A percentile compares a stretch with the other conserved stretches of the same genome.
phyloP scores from a whole-genome alignment of 2,329 filamentous ascomycete species.

The Hypoxylon sp. region DNA sequence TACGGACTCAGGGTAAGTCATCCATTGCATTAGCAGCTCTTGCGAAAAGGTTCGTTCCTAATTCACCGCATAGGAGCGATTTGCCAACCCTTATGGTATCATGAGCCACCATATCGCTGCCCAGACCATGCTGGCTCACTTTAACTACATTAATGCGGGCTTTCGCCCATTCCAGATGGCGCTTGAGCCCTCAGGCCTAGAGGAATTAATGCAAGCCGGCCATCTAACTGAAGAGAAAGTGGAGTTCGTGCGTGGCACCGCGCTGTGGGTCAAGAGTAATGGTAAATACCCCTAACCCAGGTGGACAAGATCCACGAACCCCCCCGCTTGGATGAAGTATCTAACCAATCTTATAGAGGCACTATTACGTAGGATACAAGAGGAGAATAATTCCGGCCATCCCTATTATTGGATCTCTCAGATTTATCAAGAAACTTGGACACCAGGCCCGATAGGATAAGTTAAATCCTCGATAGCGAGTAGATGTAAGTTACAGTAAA shows the following conservation, averaged over 20 bases:
- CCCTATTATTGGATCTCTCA: conserved; percentile 21
- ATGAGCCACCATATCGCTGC: not conserved
- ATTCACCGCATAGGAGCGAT: conserved; percentile 3
- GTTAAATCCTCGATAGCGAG: not conserved
- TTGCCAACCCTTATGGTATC: conserved; percentile 5
- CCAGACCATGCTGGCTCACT: conserved; percentile 5
- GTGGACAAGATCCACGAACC: not conserved
- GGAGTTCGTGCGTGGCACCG: conserved; percentile 1
- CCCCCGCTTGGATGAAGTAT: not conserved
- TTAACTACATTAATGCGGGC: conserved; percentile 1
- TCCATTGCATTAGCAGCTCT: not conserved
- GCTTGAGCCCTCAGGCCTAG: not conserved
- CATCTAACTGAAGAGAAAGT: conserved; percentile 1
- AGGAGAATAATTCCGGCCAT: conserved; percentile 2
- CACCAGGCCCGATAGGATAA: conserved; percentile 8
- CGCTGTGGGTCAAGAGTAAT: not conserved
- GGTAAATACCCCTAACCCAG: not conserved
- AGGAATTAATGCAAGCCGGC: conserved; percentile 6
- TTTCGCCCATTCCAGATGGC: conserved; percentile 2
- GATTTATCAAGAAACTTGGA: conserved; percentile 14
- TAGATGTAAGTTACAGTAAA: not conserved
- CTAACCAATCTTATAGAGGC: not conserved
- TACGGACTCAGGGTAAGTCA: not conserved
- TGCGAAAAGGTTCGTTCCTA: not conserved
- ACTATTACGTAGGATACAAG: conserved; percentile 1